Percentiles rank a stretch among this genome's conserved stretches.
Evolutionary conservation across 2,329 filamentous ascomycete species (phyloP).

Genomic region (Pseudocercospora eumusae): DNA sequence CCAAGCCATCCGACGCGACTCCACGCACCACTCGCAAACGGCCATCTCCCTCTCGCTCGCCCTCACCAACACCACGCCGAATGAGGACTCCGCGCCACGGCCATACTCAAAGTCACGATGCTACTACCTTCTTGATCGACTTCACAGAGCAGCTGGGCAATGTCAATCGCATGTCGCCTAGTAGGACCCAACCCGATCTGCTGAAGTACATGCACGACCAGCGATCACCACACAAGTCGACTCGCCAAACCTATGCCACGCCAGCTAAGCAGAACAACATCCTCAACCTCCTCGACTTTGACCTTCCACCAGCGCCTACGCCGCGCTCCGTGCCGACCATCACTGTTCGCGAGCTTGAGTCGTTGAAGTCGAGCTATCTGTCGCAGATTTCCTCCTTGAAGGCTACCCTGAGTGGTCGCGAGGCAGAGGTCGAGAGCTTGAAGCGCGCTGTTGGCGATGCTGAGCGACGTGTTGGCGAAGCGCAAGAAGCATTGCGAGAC

Average conservation of each 20-base stretch:
- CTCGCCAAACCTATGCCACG: constrained; percentile 41
- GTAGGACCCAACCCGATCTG: constrained; percentile 54
- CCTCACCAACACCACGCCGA: constrained; percentile 57
- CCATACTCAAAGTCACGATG: constrained; percentile 55
- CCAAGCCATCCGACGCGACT: constrained; percentile 43
- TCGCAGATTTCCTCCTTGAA: constrained; percentile 94
- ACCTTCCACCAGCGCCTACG: constrained; percentile 90
- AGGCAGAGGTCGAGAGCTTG: constrained; percentile 84
- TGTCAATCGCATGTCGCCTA: constrained; percentile 56
- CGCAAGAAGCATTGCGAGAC: constrained; percentile 79
- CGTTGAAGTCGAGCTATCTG: constrained; percentile 83
- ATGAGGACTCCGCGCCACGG: constrained; percentile 44
- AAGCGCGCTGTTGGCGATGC: constrained; percentile 87
- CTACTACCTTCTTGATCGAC: constrained; percentile 76
- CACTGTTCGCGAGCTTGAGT: constrained; percentile 88
- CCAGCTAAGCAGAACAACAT: constrained; percentile 53
- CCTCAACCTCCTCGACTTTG: constrained; percentile 79
- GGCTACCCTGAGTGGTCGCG: constrained; percentile 86
- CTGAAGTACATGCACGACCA: constrained; percentile 46
- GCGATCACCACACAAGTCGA: constrained; percentile 46
- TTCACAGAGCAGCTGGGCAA: constrained; percentile 77
- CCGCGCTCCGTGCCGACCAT: constrained; percentile 88
- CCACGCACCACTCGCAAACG: constrained; percentile 53
- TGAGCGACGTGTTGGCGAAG: constrained; percentile 86
- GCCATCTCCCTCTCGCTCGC: constrained; percentile 45